Evolutionary conservation across 352 stramenopile species (phyloP).

Genomic region (Phytophthora uliginosa): DNA sequence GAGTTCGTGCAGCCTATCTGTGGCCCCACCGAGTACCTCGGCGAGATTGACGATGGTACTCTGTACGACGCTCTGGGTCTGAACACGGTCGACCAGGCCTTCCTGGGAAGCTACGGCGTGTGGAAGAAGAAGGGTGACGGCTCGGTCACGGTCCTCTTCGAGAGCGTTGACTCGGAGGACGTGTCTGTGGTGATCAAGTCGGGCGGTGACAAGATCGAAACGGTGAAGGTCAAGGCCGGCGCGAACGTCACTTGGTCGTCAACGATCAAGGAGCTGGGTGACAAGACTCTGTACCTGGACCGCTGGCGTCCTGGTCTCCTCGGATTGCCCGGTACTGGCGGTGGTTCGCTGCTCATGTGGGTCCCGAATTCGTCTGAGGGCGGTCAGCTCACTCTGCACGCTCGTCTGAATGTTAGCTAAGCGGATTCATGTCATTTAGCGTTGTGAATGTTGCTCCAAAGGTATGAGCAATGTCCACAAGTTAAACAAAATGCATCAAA

Average conservation of each 20-base stretch:
- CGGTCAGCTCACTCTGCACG: conserved; percentile 35
- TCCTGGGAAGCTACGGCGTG: conserved; percentile 46
- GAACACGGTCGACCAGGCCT: conserved; percentile 48
- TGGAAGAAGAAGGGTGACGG: conserved; percentile 57
- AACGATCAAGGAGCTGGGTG: conserved; percentile 25
- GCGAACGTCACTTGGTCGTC: conserved; percentile 31
- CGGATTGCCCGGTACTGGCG: conserved; percentile 25
- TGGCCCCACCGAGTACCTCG: conserved; percentile 51
- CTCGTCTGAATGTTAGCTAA: conserved; percentile 43
- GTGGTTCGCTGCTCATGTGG: conserved; percentile 37
- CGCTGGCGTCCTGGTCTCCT: conserved; percentile 33
- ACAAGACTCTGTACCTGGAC: conserved; percentile 47
- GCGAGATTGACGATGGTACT: conserved; percentile 60
- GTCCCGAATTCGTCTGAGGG: conserved; percentile 36
- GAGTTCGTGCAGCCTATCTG: conserved; percentile 72
- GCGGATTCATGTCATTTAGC: conserved; percentile 30
- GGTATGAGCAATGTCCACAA: conserved; percentile 21
- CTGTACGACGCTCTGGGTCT: conserved; percentile 55
- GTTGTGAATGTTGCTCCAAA: conserved; percentile 33
- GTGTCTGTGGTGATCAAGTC: conserved; percentile 41
- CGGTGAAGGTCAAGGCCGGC: conserved; percentile 27
- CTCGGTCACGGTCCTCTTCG: conserved; percentile 30
- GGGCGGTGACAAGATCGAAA: conserved; percentile 31
- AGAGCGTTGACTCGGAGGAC: conserved; percentile 31
- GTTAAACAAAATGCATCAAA: conserved; percentile 42